Evolutionary conservation across 78 protist genomes (phyloP).

Genomic region (Isochrysis galbana): DNA sequence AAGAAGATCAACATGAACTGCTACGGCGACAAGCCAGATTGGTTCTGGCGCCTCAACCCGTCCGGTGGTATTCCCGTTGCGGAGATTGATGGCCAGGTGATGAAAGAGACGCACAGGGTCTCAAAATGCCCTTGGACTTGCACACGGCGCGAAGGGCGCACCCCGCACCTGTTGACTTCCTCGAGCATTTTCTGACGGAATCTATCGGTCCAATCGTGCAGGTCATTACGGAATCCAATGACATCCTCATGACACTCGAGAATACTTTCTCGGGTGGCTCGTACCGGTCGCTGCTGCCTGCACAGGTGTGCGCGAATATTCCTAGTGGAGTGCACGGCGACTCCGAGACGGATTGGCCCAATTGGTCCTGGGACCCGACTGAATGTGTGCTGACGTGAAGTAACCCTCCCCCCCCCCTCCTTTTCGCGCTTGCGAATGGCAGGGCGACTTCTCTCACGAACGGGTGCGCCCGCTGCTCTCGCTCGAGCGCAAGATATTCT

Average conservation of each 20-base stretch:
- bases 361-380: too few relatives aligned
- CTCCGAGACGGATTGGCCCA: too few relatives aligned
- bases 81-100: constrained; percentile 2
- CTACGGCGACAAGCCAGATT: constrained; percentile 51
- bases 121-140: neutral
- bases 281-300: neutral
- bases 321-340: too few relatives aligned
- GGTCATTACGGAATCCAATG: constrained; percentile 16
- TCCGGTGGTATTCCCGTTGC: constrained; percentile 53
- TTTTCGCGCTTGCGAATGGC: too few relatives aligned
- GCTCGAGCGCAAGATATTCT: neutral
- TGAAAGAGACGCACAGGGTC: constrained; percentile 4
- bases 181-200: neutral
- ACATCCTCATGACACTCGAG: neutral
- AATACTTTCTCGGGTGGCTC: neutral
- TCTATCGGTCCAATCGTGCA: too few relatives aligned
- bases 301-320: too few relatives aligned
- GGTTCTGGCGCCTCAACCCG: neutral
- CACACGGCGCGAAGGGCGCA: neutral
- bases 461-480: neutral
- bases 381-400: too few relatives aligned
- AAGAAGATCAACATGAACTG: constrained; percentile 39
- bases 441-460: neutral
- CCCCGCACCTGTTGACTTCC: neutral
- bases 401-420: too few relatives aligned